A percentile compares a stretch with the other conserved stretches of the same genome.
These are phyloP conservation scores for Metschnikowia shivogae DNA, from an alignment of 805 yeast genomes.

Conservation along the genomic window DNA sequence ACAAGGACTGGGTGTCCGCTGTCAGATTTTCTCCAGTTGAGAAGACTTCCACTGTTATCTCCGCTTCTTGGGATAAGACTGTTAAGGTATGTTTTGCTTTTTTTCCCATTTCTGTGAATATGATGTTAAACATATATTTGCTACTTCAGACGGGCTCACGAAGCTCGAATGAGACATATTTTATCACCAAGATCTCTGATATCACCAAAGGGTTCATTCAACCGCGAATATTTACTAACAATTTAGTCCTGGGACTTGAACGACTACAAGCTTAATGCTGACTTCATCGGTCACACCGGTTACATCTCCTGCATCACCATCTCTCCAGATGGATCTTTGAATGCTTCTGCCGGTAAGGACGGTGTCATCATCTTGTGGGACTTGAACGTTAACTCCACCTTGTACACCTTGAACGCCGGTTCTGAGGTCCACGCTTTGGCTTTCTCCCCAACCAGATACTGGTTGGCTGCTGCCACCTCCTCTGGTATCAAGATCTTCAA, in stretches of 20 bases:
- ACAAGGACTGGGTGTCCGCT: constrained; percentile 98
- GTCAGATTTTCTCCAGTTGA: constrained; percentile 94
- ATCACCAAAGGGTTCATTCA: constrained; percentile 4
- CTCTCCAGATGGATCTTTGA: constrained; percentile 99
- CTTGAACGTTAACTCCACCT: constrained; percentile 75
- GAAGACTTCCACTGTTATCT: constrained; percentile 72
- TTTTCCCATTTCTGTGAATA: constrained; percentile 27
- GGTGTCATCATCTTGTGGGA: constrained; percentile 99
- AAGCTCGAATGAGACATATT: constrained; percentile 86
- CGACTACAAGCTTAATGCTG: constrained; percentile 84
- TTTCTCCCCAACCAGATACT: constrained; percentile 99
- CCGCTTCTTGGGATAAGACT: constrained; percentile 98
- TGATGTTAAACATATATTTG: constrained; percentile 87
- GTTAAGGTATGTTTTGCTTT: constrained; percentile 82
- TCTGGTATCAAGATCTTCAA: constrained; percentile 97
- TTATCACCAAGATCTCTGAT: constrained; percentile 99
- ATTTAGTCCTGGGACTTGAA: constrained; percentile 89
- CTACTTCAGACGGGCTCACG: constrained; percentile 91
- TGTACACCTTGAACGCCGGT: constrained; percentile 92
- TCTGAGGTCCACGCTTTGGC: constrained; percentile 98
- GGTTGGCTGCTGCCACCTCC: constrained; percentile 99
- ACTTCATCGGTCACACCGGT: constrained; percentile 99
- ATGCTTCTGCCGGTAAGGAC: constrained; percentile 99
- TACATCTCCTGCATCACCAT: constrained; percentile 95
- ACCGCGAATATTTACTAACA: constrained; percentile 42